phyloP scores from a whole-genome alignment of 352 stramenopile genomes.

The Pseudoperonospora humuli region DNA sequence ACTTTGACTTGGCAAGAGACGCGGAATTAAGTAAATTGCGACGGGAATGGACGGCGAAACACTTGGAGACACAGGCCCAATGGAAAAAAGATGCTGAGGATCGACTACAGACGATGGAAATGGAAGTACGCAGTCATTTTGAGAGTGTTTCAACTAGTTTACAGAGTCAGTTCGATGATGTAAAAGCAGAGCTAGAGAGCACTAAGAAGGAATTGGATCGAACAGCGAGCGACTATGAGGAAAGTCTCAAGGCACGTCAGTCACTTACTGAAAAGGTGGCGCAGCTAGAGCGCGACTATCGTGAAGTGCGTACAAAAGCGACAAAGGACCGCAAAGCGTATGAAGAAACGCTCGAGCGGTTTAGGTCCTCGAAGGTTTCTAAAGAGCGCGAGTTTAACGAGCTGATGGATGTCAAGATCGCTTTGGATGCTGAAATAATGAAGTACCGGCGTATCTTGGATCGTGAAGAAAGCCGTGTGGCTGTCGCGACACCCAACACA shows the following conservation, averaged over 20 bases:
- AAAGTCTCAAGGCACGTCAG: slow-evolving; percentile 66
- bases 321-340: slow-evolving; percentile 74
- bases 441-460: slow-evolving; percentile 78
- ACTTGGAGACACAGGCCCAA: slow-evolving; percentile 58
- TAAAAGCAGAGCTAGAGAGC: slow-evolving; percentile 48
- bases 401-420: slow-evolving; percentile 85
- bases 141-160: slow-evolving; percentile 42
- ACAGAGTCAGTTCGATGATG: slow-evolving; percentile 56
- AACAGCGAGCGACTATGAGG: slow-evolving; percentile 74
- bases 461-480: slow-evolving; percentile 64
- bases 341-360: slow-evolving; percentile 58
- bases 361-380: slow-evolving; percentile 55
- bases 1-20: slow-evolving; percentile 68
- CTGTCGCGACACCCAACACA: slow-evolving; percentile 45
- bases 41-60: slow-evolving; percentile 72
- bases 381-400: slow-evolving; percentile 83
- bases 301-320: slow-evolving; percentile 62
- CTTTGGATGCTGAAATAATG: slow-evolving; percentile 65
- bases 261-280: slow-evolving; percentile 74
- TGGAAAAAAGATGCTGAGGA: slow-evolving; percentile 80
- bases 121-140: slow-evolving; percentile 69
- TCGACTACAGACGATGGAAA: slow-evolving; percentile 56
- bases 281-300: slow-evolving; percentile 68
- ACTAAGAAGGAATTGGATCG: slow-evolving; percentile 71
- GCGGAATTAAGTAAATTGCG: slow-evolving; percentile 57